phyloP scores from a whole-genome alignment of 2,329 filamentous ascomycete species.

The Coniochaeta ligniaria region DNA sequence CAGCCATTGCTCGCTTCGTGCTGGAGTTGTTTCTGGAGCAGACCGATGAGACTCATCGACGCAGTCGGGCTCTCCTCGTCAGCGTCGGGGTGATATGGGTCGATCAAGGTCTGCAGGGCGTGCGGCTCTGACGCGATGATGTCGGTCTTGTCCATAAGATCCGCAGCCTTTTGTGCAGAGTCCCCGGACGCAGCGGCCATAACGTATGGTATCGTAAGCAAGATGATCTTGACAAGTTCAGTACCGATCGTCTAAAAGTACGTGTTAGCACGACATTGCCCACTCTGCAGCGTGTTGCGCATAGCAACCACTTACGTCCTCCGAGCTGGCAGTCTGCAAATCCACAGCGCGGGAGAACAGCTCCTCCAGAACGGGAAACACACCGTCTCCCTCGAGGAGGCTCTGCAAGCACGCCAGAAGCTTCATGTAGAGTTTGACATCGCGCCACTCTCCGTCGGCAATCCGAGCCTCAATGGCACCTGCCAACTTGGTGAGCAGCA shows the following conservation, averaged over 20 bases:
- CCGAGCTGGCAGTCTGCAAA: constrained; percentile 84
- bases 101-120: constrained; percentile 75
- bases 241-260: constrained; percentile 54
- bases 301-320: constrained; percentile 61
- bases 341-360: constrained; percentile 90
- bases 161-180: constrained; percentile 65
- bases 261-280: not conserved
- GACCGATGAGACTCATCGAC: constrained; percentile 62
- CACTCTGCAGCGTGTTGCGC: not conserved
- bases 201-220: constrained; percentile 87
- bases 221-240: constrained; percentile 93
- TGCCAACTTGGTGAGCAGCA: constrained; percentile 59
- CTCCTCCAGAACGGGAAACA: constrained; percentile 80
- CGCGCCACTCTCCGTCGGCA: constrained; percentile 72
- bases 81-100: constrained; percentile 67
- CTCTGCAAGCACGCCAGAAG: constrained; percentile 83
- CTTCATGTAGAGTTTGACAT: constrained; percentile 84
- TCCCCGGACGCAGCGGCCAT: constrained; percentile 66
- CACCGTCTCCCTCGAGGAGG: constrained; percentile 72
- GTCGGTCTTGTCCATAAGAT: constrained; percentile 87
- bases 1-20: constrained; percentile 67
- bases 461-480: constrained; percentile 60
- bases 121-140: constrained; percentile 89
- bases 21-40: constrained; percentile 83
- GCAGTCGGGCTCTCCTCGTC: constrained; percentile 57